These are phyloP conservation scores for Mucor plumbeus DNA, from an alignment of 371 early-diverging fungal species.

Conservation along the genomic window DNA sequence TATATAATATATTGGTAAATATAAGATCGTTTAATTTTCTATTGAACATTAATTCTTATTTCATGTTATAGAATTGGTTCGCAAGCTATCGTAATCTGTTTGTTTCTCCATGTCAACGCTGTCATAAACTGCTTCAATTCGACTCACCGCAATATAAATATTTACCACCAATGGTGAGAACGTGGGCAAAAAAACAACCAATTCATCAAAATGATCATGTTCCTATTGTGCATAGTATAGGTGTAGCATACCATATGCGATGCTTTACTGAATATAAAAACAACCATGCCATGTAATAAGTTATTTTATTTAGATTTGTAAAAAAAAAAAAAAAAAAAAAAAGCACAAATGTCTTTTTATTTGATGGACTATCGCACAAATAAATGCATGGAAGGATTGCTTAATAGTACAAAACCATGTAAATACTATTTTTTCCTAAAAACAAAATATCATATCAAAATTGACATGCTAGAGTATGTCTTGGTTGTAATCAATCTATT, in stretches of 20 bases:
- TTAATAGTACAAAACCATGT: too few species aligned
- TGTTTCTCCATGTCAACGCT: slow-evolving; percentile 45
- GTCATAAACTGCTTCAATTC: slow-evolving; percentile 48
- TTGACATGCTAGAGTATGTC: too few species aligned
- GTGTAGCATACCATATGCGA: slow-evolving; percentile 44
- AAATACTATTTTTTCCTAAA: too few species aligned
- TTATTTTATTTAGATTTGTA: too few species aligned
- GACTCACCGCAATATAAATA: slow-evolving; percentile 53
- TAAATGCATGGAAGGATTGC: too few species aligned
- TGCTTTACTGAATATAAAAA: slow-evolving; percentile 36
- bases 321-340: too few species aligned
- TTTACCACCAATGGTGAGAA: slow-evolving; percentile 52
- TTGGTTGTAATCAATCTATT: too few species aligned
- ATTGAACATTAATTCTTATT: neutral
- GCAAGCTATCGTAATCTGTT: slow-evolving; percentile 46
- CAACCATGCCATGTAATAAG: slow-evolving; percentile 14
- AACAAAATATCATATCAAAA: too few species aligned
- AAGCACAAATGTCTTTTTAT: too few species aligned
- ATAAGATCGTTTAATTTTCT: neutral
- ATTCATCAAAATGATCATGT: slow-evolving; percentile 15
- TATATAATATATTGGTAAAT: slow-evolving; percentile 41
- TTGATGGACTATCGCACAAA: too few species aligned
- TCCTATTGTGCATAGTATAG: slow-evolving; percentile 17
- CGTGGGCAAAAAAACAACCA: slow-evolving; percentile 40
- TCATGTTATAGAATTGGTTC: slow-evolving; percentile 40